Conservation (phyloP, 148 eudicot species). For the Vaccinium macrocarpon region DNA sequence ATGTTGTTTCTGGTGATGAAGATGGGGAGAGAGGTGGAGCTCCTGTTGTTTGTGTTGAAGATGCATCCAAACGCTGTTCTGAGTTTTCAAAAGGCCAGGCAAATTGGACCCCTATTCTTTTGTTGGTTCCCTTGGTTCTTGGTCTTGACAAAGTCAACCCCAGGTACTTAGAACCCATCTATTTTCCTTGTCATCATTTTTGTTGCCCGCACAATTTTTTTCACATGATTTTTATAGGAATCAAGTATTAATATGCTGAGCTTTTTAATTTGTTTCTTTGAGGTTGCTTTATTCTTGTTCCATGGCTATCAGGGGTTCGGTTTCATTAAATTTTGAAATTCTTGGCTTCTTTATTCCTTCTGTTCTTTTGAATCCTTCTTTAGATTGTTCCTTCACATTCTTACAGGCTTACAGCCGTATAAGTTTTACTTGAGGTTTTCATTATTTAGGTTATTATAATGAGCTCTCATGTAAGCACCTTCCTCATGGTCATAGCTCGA, state of each 20-base stretch:
- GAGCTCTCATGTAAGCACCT: neutral
- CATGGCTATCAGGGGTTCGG: neutral
- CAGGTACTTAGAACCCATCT: constrained; percentile 46
- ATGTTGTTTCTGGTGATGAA: constrained; percentile 96
- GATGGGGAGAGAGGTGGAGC: constrained; percentile 99
- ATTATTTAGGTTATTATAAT: neutral
- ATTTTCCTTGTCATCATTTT: neutral
- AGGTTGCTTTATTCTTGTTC: constrained; percentile 1
- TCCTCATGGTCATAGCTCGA: neutral
- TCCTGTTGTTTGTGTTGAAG: constrained; percentile 90
- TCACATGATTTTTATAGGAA: neutral
- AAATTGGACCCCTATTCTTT: constrained; percentile 71
- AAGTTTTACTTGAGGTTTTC: neutral
- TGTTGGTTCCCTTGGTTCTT: constrained; percentile 93
- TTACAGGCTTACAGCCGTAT: neutral
- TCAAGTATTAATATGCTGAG: neutral
- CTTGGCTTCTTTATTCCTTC: neutral
- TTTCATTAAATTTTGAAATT: neutral
- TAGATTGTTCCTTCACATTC: neutral
- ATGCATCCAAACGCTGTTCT: constrained; percentile 52
- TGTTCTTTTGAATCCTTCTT: neutral
- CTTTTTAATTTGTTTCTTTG: neutral
- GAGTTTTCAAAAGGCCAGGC: constrained; percentile 59
- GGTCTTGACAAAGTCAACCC: constrained; percentile 94
- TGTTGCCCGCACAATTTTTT: neutral